These are phyloP conservation scores for Amoeboaphelidium occidentale DNA, from an alignment of 371 early-diverging fungal species.

Conservation along the genomic window DNA sequence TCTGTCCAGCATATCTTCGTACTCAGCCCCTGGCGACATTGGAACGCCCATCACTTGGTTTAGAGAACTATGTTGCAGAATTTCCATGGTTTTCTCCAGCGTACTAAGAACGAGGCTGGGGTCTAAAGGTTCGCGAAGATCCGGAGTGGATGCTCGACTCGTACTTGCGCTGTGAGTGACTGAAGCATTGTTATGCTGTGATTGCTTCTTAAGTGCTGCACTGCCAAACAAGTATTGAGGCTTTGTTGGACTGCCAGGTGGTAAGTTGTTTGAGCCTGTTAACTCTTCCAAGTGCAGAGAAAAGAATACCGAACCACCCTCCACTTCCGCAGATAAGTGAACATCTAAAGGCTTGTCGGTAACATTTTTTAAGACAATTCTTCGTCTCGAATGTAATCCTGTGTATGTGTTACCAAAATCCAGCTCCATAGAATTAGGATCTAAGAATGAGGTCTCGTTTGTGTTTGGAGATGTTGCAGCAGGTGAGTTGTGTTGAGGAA, in stretches of 20 bases:
- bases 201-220: neutral
- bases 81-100: too few species aligned
- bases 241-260: neutral
- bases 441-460: conserved; percentile 52
- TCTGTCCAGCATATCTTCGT: too few species aligned
- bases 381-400: conserved; percentile 51
- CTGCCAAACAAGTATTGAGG: neutral
- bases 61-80: too few species aligned
- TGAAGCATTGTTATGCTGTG: conserved; percentile 1
- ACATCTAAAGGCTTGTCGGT: conserved; percentile 51
- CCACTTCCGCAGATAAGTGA: conserved; percentile 47
- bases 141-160: neutral
- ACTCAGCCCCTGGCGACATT: too few species aligned
- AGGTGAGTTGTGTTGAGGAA: conserved; percentile 44
- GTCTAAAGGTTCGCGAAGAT: too few species aligned
- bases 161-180: conserved; percentile 1
- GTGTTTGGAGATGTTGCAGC: conserved; percentile 40
- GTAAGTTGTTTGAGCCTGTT: neutral
- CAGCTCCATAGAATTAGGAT: conserved; percentile 39
- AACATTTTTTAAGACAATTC: conserved; percentile 55
- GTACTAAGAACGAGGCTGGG: too few species aligned
- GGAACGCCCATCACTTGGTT: too few species aligned
- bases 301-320: conserved; percentile 23
- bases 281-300: neutral
- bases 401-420: conserved; percentile 87